Evolutionary conservation across 352 stramenopile species (phyloP).

Genomic region (Pythium brassicae): DNA sequence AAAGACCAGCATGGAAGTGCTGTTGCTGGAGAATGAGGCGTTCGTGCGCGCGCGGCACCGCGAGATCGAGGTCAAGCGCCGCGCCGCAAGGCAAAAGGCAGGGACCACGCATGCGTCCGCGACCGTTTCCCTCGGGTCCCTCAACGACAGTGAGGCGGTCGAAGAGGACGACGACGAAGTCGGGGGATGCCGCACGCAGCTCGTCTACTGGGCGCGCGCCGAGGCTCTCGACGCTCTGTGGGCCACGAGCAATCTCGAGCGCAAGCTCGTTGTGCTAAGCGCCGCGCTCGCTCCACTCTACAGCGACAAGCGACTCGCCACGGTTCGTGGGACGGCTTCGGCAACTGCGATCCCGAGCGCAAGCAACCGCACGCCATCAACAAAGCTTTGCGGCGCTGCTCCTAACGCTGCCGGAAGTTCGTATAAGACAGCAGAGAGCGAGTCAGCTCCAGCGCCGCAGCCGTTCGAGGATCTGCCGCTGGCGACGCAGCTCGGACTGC

Average conservation of each 20-base stretch:
- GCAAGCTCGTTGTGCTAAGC: slow-evolving; percentile 38
- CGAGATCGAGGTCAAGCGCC: slow-evolving; percentile 25
- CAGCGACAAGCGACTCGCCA: neutral
- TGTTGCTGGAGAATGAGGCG: slow-evolving; percentile 32
- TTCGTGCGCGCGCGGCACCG: slow-evolving; percentile 50
- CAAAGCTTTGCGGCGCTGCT: neutral
- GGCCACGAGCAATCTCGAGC: slow-evolving; percentile 21
- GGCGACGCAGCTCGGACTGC: slow-evolving; percentile 51
- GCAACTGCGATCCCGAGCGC: too few species aligned
- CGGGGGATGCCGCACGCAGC: neutral
- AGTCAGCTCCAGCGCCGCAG: slow-evolving; percentile 12
- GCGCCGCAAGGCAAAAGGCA: neutral
- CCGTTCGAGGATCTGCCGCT: slow-evolving; percentile 33
- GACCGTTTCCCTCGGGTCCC: neutral
- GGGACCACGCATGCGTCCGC: neutral
- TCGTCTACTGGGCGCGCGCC: slow-evolving; percentile 13
- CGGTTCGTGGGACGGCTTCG: neutral
- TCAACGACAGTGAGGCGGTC: neutral
- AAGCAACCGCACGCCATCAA: neutral
- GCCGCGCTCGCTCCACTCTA: slow-evolving; percentile 26
- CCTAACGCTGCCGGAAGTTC: neutral
- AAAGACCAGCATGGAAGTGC: slow-evolving; percentile 69
- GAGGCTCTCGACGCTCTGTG: slow-evolving; percentile 24
- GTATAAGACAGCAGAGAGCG: slow-evolving; percentile 7
- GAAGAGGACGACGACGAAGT: neutral